Evolutionary conservation across 2,329 filamentous ascomycete species (phyloP).

Genomic region (Monilinia fructigena): DNA sequence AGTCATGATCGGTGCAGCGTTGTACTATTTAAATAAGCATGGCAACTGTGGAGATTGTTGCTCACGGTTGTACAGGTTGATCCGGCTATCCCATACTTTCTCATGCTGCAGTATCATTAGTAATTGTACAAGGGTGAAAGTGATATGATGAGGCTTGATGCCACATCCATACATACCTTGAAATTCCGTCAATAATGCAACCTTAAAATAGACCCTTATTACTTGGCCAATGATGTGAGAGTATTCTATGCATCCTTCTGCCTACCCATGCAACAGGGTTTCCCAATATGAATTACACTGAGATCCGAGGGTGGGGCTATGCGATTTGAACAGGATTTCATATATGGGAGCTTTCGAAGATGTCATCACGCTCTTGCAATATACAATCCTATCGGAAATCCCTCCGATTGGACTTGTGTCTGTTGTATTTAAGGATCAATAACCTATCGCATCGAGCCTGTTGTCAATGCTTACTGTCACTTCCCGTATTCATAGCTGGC

Average conservation of each 20-base stretch:
- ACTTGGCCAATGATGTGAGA: not conserved
- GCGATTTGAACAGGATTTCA: not conserved
- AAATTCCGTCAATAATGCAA: slow-evolving; percentile 1
- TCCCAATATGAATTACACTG: too few relatives aligned
- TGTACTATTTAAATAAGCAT: not conserved
- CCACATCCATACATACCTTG: not conserved
- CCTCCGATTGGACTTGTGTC: not conserved
- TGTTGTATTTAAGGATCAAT: not conserved
- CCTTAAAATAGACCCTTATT: not conserved
- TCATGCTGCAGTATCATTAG: not conserved
- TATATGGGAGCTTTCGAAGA: not conserved
- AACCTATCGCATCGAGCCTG: not conserved
- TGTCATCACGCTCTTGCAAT: not conserved
- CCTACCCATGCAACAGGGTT: not conserved
- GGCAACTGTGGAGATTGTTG: slow-evolving; percentile 11
- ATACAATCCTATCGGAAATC: not conserved
- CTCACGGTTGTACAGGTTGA: not conserved
- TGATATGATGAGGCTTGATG: not conserved
- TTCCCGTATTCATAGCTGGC: not conserved
- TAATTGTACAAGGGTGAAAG: not conserved
- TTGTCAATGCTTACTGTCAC: not conserved
- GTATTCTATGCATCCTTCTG: not conserved
- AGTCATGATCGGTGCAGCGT: not conserved
- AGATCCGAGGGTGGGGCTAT: not conserved
- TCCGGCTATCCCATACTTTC: not conserved